Percentiles rank a stretch among this genome's conserved stretches.
Conservation (phyloP, 148 eudicot genomes). For the Linanthus parryae region DNA sequence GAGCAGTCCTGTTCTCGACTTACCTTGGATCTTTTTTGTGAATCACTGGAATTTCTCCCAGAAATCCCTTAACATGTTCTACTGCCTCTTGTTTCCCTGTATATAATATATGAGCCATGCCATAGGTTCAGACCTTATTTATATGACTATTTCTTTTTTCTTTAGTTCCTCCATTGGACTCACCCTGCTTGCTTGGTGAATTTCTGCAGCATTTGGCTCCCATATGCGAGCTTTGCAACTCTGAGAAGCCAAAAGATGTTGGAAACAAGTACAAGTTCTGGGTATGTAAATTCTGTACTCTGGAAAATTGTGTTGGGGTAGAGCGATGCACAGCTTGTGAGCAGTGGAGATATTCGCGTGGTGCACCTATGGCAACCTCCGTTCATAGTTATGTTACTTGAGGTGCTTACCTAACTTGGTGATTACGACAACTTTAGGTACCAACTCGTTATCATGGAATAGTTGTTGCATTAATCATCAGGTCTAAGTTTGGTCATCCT, state of each 20-base stretch:
- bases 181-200: too few relatives aligned
- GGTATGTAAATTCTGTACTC: conserved; percentile 83
- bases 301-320: conserved; percentile 53
- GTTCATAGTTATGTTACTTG: conserved; percentile 66
- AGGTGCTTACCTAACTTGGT: too few relatives aligned
- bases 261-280: conserved; percentile 42
- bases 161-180: neutral
- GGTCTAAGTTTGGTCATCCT: too few relatives aligned
- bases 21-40: too few relatives aligned
- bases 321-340: conserved; percentile 76
- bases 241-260: conserved; percentile 54
- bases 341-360: conserved; percentile 87
- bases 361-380: conserved; percentile 50
- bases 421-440: too few relatives aligned
- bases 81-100: neutral
- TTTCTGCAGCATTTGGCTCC: conserved; percentile 69
- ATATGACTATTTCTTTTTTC: neutral
- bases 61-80: too few relatives aligned
- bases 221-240: conserved; percentile 64
- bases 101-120: neutral
- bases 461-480: too few relatives aligned
- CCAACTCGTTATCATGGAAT: too few relatives aligned
- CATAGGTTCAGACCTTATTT: neutral
- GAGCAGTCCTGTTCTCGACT: too few relatives aligned
- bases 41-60: too few relatives aligned